Evolutionary conservation across 2,329 filamentous ascomycete species (phyloP).

Genomic region (Neoascochyta sp.): DNA sequence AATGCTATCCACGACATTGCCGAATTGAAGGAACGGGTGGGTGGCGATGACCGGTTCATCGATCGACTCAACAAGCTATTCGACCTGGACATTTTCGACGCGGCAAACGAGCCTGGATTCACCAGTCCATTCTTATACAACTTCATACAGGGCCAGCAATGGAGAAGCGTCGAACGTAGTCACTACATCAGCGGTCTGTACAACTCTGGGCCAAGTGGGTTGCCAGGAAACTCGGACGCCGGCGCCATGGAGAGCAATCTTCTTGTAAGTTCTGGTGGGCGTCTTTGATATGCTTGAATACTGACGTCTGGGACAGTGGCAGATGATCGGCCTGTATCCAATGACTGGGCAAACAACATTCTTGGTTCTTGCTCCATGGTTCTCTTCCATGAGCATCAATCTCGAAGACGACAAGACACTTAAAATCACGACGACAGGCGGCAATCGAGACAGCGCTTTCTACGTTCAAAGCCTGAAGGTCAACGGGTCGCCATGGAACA

Average conservation of each 20-base stretch:
- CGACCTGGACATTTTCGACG: constrained; percentile 56
- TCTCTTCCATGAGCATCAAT: constrained; percentile 53
- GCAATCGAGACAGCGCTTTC: constrained; percentile 44
- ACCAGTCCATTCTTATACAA: constrained; percentile 67
- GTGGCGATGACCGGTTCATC: constrained; percentile 55
- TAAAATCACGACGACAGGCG: constrained; percentile 53
- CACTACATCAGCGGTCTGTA: constrained; percentile 59
- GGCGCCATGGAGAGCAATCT: constrained; percentile 71
- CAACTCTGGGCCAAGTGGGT: constrained; percentile 51
- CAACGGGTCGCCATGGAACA: constrained; percentile 61
- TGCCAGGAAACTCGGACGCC: constrained; percentile 68
- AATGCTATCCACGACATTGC: constrained; percentile 65
- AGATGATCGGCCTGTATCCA: constrained; percentile 32
- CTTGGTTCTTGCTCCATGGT: constrained; percentile 51
- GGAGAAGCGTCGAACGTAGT: constrained; percentile 57
- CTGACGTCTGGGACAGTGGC: constrained; percentile 21
- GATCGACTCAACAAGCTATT: constrained; percentile 61
- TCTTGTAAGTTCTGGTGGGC: constrained; percentile 15
- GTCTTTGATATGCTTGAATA: neutral
- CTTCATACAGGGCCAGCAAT: constrained; percentile 58
- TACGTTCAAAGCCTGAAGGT: constrained; percentile 65
- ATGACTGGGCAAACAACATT: constrained; percentile 67
- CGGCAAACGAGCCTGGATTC: constrained; percentile 66
- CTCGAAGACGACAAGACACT: constrained; percentile 55
- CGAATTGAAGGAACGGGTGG: constrained; percentile 52